These are phyloP conservation scores for Hemisphaericaspora lyxosophila DNA, from an alignment of 1,139 yeast genomes.

Conservation along the genomic window DNA sequence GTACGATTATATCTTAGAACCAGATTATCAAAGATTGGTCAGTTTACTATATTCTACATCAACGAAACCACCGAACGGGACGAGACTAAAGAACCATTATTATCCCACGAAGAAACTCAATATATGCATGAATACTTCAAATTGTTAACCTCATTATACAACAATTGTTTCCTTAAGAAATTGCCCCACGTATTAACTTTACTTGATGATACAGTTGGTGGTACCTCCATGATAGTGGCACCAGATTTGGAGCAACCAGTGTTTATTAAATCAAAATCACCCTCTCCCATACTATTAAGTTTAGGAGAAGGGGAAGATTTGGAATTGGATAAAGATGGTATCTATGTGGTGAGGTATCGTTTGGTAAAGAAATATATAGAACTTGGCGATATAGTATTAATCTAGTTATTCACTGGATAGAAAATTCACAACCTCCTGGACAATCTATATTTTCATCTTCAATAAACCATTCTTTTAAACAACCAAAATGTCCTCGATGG, in stretches of 20 bases:
- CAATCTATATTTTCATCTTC: slow-evolving; percentile 66
- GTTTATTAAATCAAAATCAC: slow-evolving; percentile 57
- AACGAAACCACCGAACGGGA: slow-evolving; percentile 15
- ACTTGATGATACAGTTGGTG: slow-evolving; percentile 76
- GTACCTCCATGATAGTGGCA: slow-evolving; percentile 71
- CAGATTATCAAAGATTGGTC: slow-evolving; percentile 72
- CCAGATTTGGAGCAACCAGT: slow-evolving; percentile 81
- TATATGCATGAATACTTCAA: slow-evolving; percentile 66
- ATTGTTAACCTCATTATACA: slow-evolving; percentile 64
- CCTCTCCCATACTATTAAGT: slow-evolving; percentile 25
- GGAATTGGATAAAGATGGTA: slow-evolving; percentile 62
- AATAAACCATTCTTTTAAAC: slow-evolving; percentile 77
- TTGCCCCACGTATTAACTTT: slow-evolving; percentile 69
- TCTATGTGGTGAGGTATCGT: slow-evolving; percentile 73
- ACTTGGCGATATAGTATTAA: slow-evolving; percentile 44
- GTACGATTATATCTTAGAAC: slow-evolving; percentile 78
- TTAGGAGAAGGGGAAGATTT: slow-evolving; percentile 55
- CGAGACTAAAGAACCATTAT: slow-evolving; percentile 23
- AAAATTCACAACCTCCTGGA: slow-evolving; percentile 68
- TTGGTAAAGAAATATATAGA: slow-evolving; percentile 43
- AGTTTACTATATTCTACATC: slow-evolving; percentile 57
- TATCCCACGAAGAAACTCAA: slow-evolving; percentile 60
- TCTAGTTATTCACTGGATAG: slow-evolving; percentile 13
- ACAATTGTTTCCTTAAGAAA: slow-evolving; percentile 61
- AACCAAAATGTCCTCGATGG: slow-evolving; percentile 81